Base-by-base conservation (phyloP, 345 rosid species). In the Noccaea bulbosa region DNA sequence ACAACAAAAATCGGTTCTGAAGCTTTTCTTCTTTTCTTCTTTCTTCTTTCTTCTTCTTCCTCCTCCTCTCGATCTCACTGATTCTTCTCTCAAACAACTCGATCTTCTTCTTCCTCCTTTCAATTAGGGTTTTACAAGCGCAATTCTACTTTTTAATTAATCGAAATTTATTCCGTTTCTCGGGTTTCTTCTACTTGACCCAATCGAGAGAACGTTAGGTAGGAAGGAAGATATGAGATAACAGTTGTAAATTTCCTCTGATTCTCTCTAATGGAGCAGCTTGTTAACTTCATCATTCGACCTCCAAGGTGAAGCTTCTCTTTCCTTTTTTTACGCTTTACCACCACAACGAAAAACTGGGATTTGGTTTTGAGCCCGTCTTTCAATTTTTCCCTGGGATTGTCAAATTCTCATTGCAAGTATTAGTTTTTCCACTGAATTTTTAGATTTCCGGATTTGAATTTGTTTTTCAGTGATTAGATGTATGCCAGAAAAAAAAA, bases 201-300 rank as follows among this genome's bases (percentile, higher is more conserved):
- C 43, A 64, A 55, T 64, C 41, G 30, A 9, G 10, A 38, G 15
- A 48, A 35, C 44, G 3, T 32, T 32, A 57, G 34, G 30, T 27
- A 2, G 10, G 17, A 6, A 2, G 10, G 17, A 38, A 15, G 2
- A 54, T 48, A 65, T 65, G 61, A 73, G 67, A 30, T 12, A 57
- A 8, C 12, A 33, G 59, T 73, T 8, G 7, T 62, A 30, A 44
- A 54, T n/a, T 40, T 15, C 27, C 27, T 65, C 12, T 35, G 69
- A 78, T 82, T 82, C 81, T 82, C 81, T 46, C 12, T 6, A 20
- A 58, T 76, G 79, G 79, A 76, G 79, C 79, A 76, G 54, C 95
- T 94, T 72, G 86, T 94, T 27, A 94, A 81, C 89, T 94, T 94
- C 77, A 88, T 94, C 17, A 91, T 94, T 70, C 89, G 99, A 59